Conservation (phyloP, 352 stramenopile species). For the Phytophthora podocarpi region DNA sequence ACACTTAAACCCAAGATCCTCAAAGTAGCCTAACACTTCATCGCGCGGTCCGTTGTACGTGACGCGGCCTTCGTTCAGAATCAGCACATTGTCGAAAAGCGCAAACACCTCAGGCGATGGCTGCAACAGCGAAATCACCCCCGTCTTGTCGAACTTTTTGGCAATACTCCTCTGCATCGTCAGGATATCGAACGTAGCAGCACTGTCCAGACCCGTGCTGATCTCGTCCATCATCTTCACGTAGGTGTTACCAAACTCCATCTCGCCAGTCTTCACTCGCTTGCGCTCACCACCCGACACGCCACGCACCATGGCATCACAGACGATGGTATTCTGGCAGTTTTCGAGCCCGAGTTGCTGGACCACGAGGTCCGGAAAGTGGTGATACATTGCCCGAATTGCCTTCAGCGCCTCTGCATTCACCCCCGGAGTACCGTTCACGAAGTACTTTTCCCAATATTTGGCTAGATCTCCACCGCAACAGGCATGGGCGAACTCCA, state of each 20-base stretch:
- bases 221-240: slow-evolving; percentile 34
- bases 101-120: slow-evolving; percentile 26
- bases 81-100: slow-evolving; percentile 26
- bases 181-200: slow-evolving; percentile 23
- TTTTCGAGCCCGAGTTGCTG: slow-evolving; percentile 20
- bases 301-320: slow-evolving; percentile 46
- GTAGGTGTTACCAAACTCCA: slow-evolving; percentile 61
- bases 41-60: slow-evolving; percentile 19
- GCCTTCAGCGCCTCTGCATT: slow-evolving; percentile 13
- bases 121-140: slow-evolving; percentile 27
- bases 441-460: slow-evolving; percentile 4
- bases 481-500: slow-evolving; percentile 17
- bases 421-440: slow-evolving; percentile 4
- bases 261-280: slow-evolving; percentile 77
- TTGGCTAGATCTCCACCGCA: slow-evolving; percentile 10
- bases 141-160: slow-evolving; percentile 28
- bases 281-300: slow-evolving; percentile 72
- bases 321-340: slow-evolving; percentile 24
- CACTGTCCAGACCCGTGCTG: slow-evolving; percentile 24
- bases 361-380: slow-evolving; percentile 13
- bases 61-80: slow-evolving; percentile 17
- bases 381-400: slow-evolving; percentile 13
- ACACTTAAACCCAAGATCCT: slow-evolving; percentile 15
- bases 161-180: slow-evolving; percentile 22
- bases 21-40: slow-evolving; percentile 10